Conservation (phyloP, 257 asterid genomes). For the Solanum chilense region DNA sequence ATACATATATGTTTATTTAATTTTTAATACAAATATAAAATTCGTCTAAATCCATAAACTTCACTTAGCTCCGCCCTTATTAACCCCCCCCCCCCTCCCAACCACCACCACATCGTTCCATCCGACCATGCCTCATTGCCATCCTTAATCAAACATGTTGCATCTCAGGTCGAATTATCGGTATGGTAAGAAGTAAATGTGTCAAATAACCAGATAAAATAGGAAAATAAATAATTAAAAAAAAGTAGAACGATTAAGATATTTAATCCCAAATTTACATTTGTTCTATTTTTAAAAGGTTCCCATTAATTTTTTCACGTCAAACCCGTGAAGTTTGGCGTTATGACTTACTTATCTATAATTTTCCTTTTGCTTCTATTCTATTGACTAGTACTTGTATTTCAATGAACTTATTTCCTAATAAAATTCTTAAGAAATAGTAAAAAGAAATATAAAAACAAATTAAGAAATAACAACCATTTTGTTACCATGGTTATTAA, state of each 20-base stretch:
- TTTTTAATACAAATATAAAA: too few species aligned
- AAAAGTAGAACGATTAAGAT: neutral
- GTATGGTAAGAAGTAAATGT: neutral
- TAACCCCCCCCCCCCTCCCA: too few species aligned
- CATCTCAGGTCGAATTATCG: too few species aligned
- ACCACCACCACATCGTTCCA: too few species aligned
- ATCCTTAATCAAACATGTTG: too few species aligned
- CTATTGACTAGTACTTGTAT: neutral
- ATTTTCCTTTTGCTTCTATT: neutral
- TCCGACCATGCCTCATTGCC: neutral
- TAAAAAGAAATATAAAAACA: neutral
- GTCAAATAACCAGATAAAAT: neutral
- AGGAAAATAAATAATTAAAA: neutral
- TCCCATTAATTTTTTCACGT: neutral
- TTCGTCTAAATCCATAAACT: too few species aligned
- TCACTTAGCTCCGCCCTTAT: too few species aligned
- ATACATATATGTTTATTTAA: too few species aligned
- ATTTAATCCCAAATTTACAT: neutral
- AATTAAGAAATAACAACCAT: neutral
- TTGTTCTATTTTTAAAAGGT: neutral
- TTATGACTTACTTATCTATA: neutral
- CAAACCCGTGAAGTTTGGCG: neutral
- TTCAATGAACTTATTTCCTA: neutral
- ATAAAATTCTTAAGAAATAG: neutral
- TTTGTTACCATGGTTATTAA: neutral